phyloP scores from a whole-genome alignment of 192 early-diverging fungal species.

The Entomortierella beljakovae region DNA sequence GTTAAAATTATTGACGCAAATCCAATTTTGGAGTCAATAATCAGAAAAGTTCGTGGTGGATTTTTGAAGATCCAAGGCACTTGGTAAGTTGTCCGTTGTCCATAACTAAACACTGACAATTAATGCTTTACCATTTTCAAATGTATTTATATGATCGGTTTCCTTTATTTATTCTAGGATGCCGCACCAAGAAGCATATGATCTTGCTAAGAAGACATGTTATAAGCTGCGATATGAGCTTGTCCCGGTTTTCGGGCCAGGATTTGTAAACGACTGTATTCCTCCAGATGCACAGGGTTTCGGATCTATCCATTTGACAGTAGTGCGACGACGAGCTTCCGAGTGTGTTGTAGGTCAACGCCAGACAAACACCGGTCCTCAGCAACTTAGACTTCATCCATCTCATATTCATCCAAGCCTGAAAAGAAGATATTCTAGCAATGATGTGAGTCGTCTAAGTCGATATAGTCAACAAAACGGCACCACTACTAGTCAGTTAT shows the following conservation, averaged over 20 bases:
- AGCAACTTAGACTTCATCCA: conserved; percentile 45
- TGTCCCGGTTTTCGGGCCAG: conserved; percentile 41
- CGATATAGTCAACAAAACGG: conserved; percentile 27
- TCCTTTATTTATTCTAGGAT: conserved; percentile 28
- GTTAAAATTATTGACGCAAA: conserved; percentile 72
- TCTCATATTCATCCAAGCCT: conserved; percentile 41
- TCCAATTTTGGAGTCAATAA: conserved; percentile 61
- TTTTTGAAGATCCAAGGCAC: conserved; percentile 72
- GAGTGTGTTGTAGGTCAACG: conserved; percentile 49
- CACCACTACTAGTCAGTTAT: conserved; percentile 26
- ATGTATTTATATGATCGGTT: too few relatives aligned
- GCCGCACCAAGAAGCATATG: conserved; percentile 48
- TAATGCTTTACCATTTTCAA: too few relatives aligned
- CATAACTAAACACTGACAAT: background rate
- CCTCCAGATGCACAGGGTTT: conserved; percentile 42
- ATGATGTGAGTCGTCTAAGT: conserved; percentile 46
- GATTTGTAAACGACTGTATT: conserved; percentile 53
- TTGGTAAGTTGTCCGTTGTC: conserved; percentile 55
- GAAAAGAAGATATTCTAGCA: conserved; percentile 50
- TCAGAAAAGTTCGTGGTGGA: conserved; percentile 69
- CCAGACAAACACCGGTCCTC: conserved; percentile 20
- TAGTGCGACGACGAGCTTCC: conserved; percentile 42
- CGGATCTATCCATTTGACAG: conserved; percentile 45
- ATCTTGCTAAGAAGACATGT: conserved; percentile 51
- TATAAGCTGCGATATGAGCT: conserved; percentile 48